Base-by-base conservation (phyloP, 345 rosid species). In the Acer saccharum region DNA sequence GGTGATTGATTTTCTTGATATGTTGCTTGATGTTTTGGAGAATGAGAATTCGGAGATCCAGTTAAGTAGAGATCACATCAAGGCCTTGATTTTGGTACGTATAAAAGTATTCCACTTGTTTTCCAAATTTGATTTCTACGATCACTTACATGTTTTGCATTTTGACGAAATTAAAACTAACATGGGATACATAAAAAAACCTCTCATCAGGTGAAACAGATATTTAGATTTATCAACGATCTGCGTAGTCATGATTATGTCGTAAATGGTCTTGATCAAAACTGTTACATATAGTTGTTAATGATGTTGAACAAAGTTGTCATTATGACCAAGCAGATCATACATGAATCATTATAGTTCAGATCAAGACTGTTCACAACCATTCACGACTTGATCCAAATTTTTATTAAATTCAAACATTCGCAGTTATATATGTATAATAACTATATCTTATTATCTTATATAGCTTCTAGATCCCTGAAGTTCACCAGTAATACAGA, bases 1-100 rank as follows among this genome's bases (percentile, higher is more conserved):
- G 52, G 79, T 76, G 10, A 78, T 41, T n/a, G 88, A 88, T 77
- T 85, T 88, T 46, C 81, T 85, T 57, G 88, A 85, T 14, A 71
- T 82, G 50, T 27, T 87, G 80, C 79, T 87, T n/a, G 87, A 87
- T 65, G 72, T 61, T 18, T 27, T 67, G 69, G 87, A 87, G 43
- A 81, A 83, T 68, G 77, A 80, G 12, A 61, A 62, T 7, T 68
- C 82, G 1, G 84, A 83, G 78, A 68, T 83, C 0, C 54, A 80
- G 68, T 12, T 82, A 5, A 82, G 82, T 7, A 84, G 89, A 71
- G 73, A 82, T 17, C 84, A 84, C 14, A 80, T 86, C 43, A 86
- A 86, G 62, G 87, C 85, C 72, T 20, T 84, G 62, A 65, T 80
- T 55, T 55, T 86, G 84, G 89, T 82, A 55, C 27, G 70, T 52